Percentiles rank a stretch among this genome's conserved stretches.
phyloP scores from a whole-genome alignment of 2,329 filamentous ascomycete species.

The Sporothrix curviconia region DNA sequence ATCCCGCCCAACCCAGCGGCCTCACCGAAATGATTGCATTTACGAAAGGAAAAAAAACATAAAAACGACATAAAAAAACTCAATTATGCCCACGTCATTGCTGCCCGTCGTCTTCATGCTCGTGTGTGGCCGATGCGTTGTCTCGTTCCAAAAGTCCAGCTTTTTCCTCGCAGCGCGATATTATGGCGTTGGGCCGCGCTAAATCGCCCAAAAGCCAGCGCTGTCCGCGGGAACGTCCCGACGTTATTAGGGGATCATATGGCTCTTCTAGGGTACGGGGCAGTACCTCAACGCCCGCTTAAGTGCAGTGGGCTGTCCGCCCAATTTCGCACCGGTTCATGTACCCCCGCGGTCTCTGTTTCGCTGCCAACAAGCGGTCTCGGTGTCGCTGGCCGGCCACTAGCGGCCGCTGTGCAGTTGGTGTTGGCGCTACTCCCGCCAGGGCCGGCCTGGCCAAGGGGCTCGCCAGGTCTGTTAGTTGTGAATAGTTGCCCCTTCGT shows the following conservation, averaged over 20 bases:
- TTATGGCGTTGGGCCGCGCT: neutral
- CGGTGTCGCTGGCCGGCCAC: neutral
- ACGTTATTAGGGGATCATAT: slow-evolving; percentile 12
- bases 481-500: neutral
- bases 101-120: too few species aligned
- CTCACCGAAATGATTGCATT: too few species aligned
- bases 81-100: too few species aligned
- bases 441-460: neutral
- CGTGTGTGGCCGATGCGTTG: too few species aligned
- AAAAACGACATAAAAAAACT: too few species aligned
- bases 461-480: too few species aligned
- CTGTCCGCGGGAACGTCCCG: slow-evolving; percentile 14
- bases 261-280: neutral
- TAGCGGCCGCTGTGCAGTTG: slow-evolving; percentile 13
- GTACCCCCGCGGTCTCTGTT: neutral
- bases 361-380: neutral
- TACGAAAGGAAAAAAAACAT: too few species aligned
- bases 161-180: too few species aligned
- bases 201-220: neutral
- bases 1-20: too few species aligned
- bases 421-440: slow-evolving; percentile 8
- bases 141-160: too few species aligned
- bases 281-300: neutral
- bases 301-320: neutral
- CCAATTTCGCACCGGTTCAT: neutral